Percentiles rank a stretch among this genome's conserved stretches.
Conservation (phyloP, 257 asterid species). For the Marsdenia floribunda region DNA sequence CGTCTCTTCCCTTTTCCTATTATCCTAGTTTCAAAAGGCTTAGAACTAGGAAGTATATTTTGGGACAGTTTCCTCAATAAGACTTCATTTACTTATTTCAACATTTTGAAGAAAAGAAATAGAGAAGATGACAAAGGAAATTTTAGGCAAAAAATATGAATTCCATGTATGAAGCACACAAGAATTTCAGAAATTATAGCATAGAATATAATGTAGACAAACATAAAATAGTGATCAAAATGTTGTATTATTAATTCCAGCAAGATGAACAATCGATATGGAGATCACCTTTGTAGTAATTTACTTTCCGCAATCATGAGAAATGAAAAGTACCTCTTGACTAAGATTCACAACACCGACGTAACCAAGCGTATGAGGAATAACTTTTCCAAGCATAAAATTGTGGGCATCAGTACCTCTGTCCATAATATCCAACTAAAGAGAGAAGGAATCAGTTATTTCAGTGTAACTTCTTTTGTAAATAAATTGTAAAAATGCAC, state of each 20-base stretch:
- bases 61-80: neutral
- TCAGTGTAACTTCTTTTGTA: no score
- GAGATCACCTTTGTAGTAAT: neutral
- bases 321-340: constrained; percentile 63
- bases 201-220: neutral
- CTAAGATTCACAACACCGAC: constrained; percentile 95
- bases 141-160: neutral
- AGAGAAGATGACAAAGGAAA: neutral
- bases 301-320: neutral
- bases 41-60: neutral
- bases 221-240: neutral
- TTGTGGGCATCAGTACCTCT: constrained; percentile 95
- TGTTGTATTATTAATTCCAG: neutral
- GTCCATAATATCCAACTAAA: constrained; percentile 97
- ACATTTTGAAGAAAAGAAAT: neutral
- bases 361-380: constrained; percentile 95
- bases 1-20: neutral
- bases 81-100: neutral
- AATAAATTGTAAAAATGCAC: no score
- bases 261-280: neutral
- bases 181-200: neutral
- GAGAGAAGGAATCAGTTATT: constrained; percentile 12
- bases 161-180: neutral
- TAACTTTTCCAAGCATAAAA: constrained; percentile 88
- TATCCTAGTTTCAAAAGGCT: neutral